These are phyloP conservation scores for Leishmania lainsoni DNA, from an alignment of 208 protist genomes.

Conservation along the genomic window DNA sequence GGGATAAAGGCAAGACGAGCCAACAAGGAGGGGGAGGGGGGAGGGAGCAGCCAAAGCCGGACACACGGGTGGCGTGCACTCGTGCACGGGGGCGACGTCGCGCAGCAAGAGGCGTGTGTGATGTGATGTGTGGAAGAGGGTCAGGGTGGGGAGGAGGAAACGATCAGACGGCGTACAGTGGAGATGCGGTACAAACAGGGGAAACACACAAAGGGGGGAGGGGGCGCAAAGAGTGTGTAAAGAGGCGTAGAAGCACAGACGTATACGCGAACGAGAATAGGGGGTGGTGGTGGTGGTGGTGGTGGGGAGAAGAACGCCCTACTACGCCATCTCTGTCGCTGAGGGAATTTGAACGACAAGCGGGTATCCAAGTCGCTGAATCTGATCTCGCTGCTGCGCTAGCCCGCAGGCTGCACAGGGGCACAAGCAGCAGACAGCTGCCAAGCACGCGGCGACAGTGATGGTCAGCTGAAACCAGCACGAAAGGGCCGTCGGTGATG, in stretches of 20 bases:
- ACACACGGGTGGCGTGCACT: no score
- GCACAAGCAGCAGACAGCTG: constrained; percentile 41
- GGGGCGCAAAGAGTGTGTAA: no score
- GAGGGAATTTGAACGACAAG: constrained; percentile 29
- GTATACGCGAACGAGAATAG: background rate
- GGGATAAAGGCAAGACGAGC: background rate
- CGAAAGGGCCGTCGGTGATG: constrained; percentile 11
- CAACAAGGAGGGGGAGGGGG: background rate
- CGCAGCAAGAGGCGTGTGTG: no score
- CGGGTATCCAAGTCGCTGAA: constrained; percentile 42
- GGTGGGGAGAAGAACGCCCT: background rate
- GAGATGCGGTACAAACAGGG: background rate
- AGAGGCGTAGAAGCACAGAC: background rate
- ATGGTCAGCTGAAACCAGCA: constrained; percentile 36
- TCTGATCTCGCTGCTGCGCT: constrained; percentile 51
- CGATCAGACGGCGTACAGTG: background rate
- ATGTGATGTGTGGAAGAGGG: no score
- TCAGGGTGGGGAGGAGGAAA: no score
- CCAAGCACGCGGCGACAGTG: constrained; percentile 31
- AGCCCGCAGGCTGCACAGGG: constrained; percentile 41
- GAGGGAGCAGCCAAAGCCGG: background rate
- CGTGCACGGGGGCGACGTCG: no score
- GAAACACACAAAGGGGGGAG: no score
- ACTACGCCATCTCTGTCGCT: constrained; percentile 32
- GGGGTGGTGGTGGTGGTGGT: background rate